Evolutionary conservation across 1,284 basidiomycete genomes (phyloP), one percentile per base, ranked within the genome.

Genomic region (Heterobasidion parviporum): DNA sequence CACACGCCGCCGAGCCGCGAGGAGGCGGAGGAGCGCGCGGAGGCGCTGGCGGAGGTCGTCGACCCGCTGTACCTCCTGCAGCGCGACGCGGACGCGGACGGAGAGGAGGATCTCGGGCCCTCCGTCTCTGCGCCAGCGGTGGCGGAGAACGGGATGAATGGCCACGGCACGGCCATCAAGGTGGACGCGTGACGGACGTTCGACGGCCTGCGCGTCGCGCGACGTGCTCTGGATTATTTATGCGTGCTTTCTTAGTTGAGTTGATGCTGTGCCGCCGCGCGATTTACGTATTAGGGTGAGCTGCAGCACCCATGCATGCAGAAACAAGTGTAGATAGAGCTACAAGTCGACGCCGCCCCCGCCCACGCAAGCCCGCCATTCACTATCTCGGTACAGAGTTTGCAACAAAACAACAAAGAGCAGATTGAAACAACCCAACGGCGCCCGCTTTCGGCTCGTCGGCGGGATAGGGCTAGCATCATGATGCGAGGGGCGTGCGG

Each of bases 1-100:
- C 78, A 80, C 57, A 68, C 68, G 33, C 70, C 66, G 61, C 85
- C 79, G 75, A 79, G 68, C 50, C 68, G 69, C 47, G 81, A 82
- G 46, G 78, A 82, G 57, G 65, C 72, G 54, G 74, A 77, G 3
- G 80, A 82, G 61, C 75, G 81, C 41, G 73, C 75, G 48, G 79
- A 81, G 54, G 70, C 74, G 3, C 69, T 76, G 50, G 76, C 79
- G 8, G 79, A 82, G 64, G 80, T 84, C 14, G 67, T 68, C 32
- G 81, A 84, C 61, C 81, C 82, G 7, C 66, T 71, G 51, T 83
- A 74, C 60, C 62, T 77, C 35, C 68, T 79, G 35, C 56, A 68
- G 34, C 61, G 67, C 33, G 55, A 56, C 20, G 61, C 54, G 6
- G 61, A 62, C 34, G 60, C 57, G 43, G 61, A 62, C 14, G 61